Conservation (phyloP, 176 grass and related monocot species). For the Zea luxurians region DNA sequence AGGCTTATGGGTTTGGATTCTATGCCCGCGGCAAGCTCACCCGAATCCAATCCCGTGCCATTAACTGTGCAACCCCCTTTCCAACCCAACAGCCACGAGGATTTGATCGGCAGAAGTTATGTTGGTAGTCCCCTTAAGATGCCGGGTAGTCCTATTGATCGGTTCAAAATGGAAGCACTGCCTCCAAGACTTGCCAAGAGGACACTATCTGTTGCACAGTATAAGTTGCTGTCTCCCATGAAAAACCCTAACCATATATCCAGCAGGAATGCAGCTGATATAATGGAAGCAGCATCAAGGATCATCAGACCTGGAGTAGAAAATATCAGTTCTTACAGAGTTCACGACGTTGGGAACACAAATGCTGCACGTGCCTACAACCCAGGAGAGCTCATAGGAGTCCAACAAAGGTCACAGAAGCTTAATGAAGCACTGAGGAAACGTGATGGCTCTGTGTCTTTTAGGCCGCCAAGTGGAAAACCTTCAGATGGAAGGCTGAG, state of each 20-base stretch:
- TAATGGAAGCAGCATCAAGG: constrained; percentile 78
- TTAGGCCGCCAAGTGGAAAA: constrained; percentile 41
- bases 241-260: constrained; percentile 56
- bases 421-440: constrained; percentile 39
- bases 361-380: constrained; percentile 46
- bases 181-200: constrained; percentile 59
- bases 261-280: constrained; percentile 70
- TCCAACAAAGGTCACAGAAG: constrained; percentile 47
- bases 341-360: constrained; percentile 37
- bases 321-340: constrained; percentile 28
- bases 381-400: constrained; percentile 42
- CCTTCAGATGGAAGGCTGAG: constrained; percentile 32
- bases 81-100: constrained; percentile 28
- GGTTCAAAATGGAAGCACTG: constrained; percentile 77
- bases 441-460: constrained; percentile 22
- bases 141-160: constrained; percentile 76
- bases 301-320: constrained; percentile 60
- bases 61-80: constrained; percentile 27
- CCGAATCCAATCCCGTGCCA: constrained; percentile 41
- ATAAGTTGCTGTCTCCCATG: constrained; percentile 61
- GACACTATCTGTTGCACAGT: constrained; percentile 50
- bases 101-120: constrained; percentile 40
- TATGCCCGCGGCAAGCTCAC: constrained; percentile 57
- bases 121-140: constrained; percentile 60
- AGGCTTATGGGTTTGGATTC: constrained; percentile 94